Conservation (phyloP, 495 filamentous ascomycete species). For the Trichoderma orchidacearum region DNA sequence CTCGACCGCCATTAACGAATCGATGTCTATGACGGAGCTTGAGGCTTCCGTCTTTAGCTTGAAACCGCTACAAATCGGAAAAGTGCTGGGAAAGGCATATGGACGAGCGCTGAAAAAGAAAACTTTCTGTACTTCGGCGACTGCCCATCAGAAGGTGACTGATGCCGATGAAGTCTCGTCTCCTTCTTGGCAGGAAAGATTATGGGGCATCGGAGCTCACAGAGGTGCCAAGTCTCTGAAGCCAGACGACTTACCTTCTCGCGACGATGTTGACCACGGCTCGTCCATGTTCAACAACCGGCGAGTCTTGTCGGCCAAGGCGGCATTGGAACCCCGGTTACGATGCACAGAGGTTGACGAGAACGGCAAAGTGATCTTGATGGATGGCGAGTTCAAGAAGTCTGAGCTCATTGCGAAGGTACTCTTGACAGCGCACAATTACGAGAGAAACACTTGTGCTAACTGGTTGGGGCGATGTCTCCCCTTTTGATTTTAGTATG, state of each 20-base stretch:
- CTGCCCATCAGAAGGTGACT: neutral
- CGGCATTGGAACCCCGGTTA: slow-evolving; percentile 65
- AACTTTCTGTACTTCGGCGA: neutral
- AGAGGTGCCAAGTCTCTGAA: slow-evolving; percentile 22
- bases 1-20: neutral
- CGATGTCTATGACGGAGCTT: neutral
- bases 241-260: slow-evolving; percentile 38
- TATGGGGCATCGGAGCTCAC: slow-evolving; percentile 31
- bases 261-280: slow-evolving; percentile 30
- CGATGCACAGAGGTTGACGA: slow-evolving; percentile 92
- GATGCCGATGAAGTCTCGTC: neutral
- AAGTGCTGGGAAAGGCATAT: neutral
- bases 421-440: slow-evolving; percentile 6
- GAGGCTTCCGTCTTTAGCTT: neutral
- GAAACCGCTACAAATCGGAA: neutral
- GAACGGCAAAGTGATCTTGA: slow-evolving; percentile 84
- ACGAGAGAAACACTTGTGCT: too few relatives aligned
- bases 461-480: too few relatives aligned
- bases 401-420: slow-evolving; percentile 93
- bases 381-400: slow-evolving; percentile 95
- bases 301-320: slow-evolving; percentile 52
- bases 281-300: slow-evolving; percentile 41
- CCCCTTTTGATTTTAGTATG: slow-evolving; percentile 53
- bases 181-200: slow-evolving; percentile 38
- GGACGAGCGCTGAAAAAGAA: neutral